Evolutionary conservation across 2,329 filamentous ascomycete genomes (phyloP), one percentile per base, ranked within the genome.

Genomic region (Exophiala sp.): DNA sequence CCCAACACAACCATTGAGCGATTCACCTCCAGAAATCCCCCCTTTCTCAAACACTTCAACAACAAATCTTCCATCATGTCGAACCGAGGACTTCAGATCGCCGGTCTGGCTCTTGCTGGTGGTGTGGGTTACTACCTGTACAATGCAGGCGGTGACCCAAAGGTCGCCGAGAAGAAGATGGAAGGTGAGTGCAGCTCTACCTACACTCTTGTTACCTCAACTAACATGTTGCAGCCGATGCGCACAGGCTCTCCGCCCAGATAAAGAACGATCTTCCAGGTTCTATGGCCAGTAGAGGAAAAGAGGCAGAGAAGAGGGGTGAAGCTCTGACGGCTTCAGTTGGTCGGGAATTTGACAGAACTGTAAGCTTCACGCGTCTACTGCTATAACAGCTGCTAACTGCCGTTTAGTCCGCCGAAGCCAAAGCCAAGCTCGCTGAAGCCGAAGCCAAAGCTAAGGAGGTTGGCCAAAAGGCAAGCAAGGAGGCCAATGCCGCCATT

Each of bases 71-170:
- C 46, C 46, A 59, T 56, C 55, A 65, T 65, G 62, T 61, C 61
- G 24, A 57, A 53, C 51, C 60, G 60, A 48, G 61, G 68, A 63
- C 62, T 75, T 32, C 70, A 54, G 39, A 66, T 76, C 64, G 67
- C 86, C 64, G 87, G 85, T 64, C 72, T 84, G 62, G 81, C 78
- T 55, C 84, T 82, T 61, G 86, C 80, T 32, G 83, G 82, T 65
- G 87, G 84, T 61, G 76, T 85, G 54, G 90, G 88, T 40, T 97
- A 96, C 80, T 97, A 97, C 78, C 81, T 97, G 59, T 99, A 95
- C 79, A 79, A 75, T 47, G 87, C 91, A 12, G 92, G 92, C 58
- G 91, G 92, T 54, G 82, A 84, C 70, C 80, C 89, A 47, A 89
- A 87, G 72, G 84, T 81, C 46, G 92, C 91, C n/a, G 84, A 91